Percentiles rank a stretch among this genome's conserved stretches.
Evolutionary conservation across 2,329 filamentous ascomycete species (phyloP).

Genomic region (Cercospora citrullina): DNA sequence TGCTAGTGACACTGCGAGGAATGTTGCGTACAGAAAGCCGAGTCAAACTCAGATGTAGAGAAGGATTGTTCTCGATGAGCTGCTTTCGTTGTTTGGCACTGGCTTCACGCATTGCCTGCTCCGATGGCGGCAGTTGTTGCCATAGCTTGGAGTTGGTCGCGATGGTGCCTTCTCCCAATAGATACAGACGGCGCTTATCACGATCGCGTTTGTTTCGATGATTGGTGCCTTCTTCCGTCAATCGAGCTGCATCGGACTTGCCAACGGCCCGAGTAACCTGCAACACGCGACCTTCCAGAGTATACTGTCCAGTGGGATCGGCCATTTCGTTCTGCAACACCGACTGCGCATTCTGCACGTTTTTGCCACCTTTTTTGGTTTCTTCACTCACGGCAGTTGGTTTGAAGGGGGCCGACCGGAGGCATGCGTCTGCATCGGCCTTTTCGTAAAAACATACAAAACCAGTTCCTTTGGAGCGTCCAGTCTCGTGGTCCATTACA

Average conservation of each 20-base stretch:
- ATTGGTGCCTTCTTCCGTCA: constrained; percentile 68
- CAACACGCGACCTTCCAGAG: constrained; percentile 82
- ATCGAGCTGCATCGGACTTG: constrained; percentile 73
- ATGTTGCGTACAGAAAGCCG: constrained; percentile 90
- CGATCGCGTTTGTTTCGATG: constrained; percentile 68
- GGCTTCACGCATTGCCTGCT: constrained; percentile 84
- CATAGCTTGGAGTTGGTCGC: constrained; percentile 74
- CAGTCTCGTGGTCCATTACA: constrained; percentile 81
- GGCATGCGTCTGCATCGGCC: constrained; percentile 73
- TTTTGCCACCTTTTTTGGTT: constrained; percentile 30
- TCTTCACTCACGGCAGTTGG: constrained; percentile 37
- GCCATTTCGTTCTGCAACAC: constrained; percentile 82
- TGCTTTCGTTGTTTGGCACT: constrained; percentile 85
- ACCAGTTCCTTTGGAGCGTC: constrained; percentile 84
- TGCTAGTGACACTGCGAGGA: constrained; percentile 77
- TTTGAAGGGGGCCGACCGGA: constrained; percentile 69
- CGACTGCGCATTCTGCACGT: constrained; percentile 64
- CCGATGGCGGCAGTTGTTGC: constrained; percentile 70
- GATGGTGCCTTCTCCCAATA: constrained; percentile 84
- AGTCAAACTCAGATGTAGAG: constrained; percentile 82
- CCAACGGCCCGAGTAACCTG: constrained; percentile 83
- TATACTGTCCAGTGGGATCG: constrained; percentile 83
- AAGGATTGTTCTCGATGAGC: constrained; percentile 87
- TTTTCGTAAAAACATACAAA: constrained; percentile 89
- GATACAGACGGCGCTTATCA: constrained; percentile 86